A percentile compares a stretch with the other conserved stretches of the same genome.
phyloP scores from a whole-genome alignment of 495 filamentous ascomycete genomes.

The Penicillium herquei region DNA sequence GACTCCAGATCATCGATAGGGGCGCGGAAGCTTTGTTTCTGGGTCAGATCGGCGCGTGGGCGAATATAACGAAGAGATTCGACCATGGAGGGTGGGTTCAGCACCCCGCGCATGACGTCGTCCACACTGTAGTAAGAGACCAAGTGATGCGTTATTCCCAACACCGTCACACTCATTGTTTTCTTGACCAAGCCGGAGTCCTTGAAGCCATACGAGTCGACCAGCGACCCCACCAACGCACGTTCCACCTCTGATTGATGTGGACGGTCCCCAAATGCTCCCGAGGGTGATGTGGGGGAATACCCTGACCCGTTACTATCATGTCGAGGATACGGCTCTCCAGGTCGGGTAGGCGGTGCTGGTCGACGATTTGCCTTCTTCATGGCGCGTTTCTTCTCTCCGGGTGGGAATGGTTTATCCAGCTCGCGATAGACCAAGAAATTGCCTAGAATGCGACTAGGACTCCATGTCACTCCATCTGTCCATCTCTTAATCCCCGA shows the following conservation, averaged over 20 bases:
- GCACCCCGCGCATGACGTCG: slow-evolving; percentile 61
- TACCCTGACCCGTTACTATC: slow-evolving; percentile 41
- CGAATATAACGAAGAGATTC: slow-evolving; percentile 52
- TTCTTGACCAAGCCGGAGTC: slow-evolving; percentile 84
- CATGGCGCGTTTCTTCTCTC: slow-evolving; percentile 85
- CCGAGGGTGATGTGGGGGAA: slow-evolving; percentile 41
- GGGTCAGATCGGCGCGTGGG: slow-evolving; percentile 58
- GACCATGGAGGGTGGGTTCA: slow-evolving; percentile 63
- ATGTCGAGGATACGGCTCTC: slow-evolving; percentile 54
- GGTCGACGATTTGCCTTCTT: slow-evolving; percentile 60
- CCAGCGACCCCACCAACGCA: slow-evolving; percentile 72
- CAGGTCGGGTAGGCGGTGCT: slow-evolving; percentile 37
- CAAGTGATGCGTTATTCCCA: slow-evolving; percentile 71
- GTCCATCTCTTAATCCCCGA: slow-evolving; percentile 95
- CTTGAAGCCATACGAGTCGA: slow-evolving; percentile 88
- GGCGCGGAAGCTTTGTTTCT: slow-evolving; percentile 68
- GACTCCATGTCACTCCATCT: slow-evolving; percentile 85
- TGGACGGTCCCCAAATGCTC: slow-evolving; percentile 38
- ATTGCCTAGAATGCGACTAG: slow-evolving; percentile 83
- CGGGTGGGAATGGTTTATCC: slow-evolving; percentile 75
- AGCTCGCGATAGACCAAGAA: slow-evolving; percentile 89
- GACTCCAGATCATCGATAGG: slow-evolving; percentile 61
- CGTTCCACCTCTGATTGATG: slow-evolving; percentile 59
- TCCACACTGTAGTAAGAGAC: slow-evolving; percentile 85
- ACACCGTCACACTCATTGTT: slow-evolving; percentile 75